phyloP scores from a whole-genome alignment of 495 filamentous ascomycete genomes.

The Neurospora discreta region DNA sequence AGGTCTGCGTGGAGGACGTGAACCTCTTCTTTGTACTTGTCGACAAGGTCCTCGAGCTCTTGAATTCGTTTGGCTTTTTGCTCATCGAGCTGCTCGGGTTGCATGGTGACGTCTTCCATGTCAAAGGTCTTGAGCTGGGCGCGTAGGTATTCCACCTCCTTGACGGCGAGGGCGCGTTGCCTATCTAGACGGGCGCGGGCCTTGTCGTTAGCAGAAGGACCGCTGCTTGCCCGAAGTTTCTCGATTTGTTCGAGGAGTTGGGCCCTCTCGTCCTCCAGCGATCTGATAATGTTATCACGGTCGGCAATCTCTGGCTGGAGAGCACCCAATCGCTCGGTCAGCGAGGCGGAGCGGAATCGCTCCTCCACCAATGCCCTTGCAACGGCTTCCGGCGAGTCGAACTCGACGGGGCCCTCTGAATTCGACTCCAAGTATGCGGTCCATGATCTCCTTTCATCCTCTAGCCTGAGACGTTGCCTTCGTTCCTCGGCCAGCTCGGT shows the following conservation, averaged over 20 bases:
- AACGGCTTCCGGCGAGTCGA: slow-evolving; percentile 79
- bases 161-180: slow-evolving; percentile 71
- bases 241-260: slow-evolving; percentile 56
- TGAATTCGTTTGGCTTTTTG: slow-evolving; percentile 65
- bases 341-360: slow-evolving; percentile 61
- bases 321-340: slow-evolving; percentile 66
- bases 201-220: slow-evolving; percentile 42
- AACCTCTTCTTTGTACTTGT: slow-evolving; percentile 79
- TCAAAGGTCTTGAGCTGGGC: slow-evolving; percentile 89
- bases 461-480: slow-evolving; percentile 72
- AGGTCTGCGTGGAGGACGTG: slow-evolving; percentile 62
- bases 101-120: slow-evolving; percentile 76
- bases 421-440: slow-evolving; percentile 63
- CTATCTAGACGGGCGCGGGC: slow-evolving; percentile 62
- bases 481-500: slow-evolving; percentile 65
- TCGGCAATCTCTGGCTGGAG: slow-evolving; percentile 69
- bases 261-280: slow-evolving; percentile 56
- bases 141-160: slow-evolving; percentile 88
- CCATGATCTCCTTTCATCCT: slow-evolving; percentile 83
- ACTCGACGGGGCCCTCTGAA: slow-evolving; percentile 49
- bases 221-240: slow-evolving; percentile 42
- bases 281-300: slow-evolving; percentile 66
- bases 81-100: slow-evolving; percentile 64
- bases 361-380: slow-evolving; percentile 75
- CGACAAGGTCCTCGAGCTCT: slow-evolving; percentile 74